Evolutionary conservation across 2,329 filamentous ascomycete species (phyloP), one percentile per base, ranked within the genome.

Genomic region (Aspergillus sp.): DNA sequence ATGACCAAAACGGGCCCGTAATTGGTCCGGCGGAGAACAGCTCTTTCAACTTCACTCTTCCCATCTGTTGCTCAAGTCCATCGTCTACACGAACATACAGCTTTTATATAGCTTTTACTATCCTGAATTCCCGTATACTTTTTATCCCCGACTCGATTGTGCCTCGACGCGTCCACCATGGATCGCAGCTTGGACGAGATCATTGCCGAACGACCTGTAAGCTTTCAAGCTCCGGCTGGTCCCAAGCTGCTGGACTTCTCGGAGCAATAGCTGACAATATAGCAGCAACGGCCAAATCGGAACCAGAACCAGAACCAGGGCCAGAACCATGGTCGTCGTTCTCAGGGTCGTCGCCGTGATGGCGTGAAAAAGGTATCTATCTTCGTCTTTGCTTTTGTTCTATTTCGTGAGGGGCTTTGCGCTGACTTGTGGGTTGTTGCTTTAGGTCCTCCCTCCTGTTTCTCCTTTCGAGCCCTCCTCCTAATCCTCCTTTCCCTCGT

Each of bases 291-390:
- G 19, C 19, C 19, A 19, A 19, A 19, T 19, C 19, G 19, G 19
- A 42, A 6, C 30, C 36, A 39, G 41, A 7, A 19, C 36, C 36
- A 39, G 36, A 39, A 39, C 19, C 58, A 61, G 38, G 57, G 54
- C 48, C 58, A 62, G 40, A 58, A 55, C 48, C 63, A 65, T 48
- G 59, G 66, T 53, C 66, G 67, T 53, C 60, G 63, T 52, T 57
- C 67, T 54, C 70, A 72, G 57, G 68, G 73, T 54, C 66, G 69
- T 59, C 85, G 86, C 62, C 84, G 86, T 72, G 87, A 93, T 72
- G 87, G 87, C 71, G 80, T 91, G 67, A 90, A 84, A 89, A 94
- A 94, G 88, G 88, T 91, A 68, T 41, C 19, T 5, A 45, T 30
- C 29, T 19, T n/a, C 7, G 27, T 26, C 4, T 30, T 41, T 4